A percentile compares a stretch with the other conserved stretches of the same genome.
phyloP scores from a whole-genome alignment of 2,329 filamentous ascomycete species.

The Corniculantispora saksenae region DNA sequence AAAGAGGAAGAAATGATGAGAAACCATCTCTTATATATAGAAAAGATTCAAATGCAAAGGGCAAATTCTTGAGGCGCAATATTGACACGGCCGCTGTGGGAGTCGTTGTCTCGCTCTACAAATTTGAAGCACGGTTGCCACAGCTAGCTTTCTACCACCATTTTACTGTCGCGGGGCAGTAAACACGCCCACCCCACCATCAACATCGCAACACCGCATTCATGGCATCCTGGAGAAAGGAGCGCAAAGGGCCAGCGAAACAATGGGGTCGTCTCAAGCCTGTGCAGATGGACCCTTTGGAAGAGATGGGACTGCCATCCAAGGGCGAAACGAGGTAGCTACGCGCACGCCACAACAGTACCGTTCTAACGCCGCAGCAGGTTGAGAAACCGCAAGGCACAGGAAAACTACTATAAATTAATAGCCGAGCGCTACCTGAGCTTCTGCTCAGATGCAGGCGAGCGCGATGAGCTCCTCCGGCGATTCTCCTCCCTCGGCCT shows the following conservation, averaged over 20 bases:
- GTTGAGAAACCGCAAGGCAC: conserved; percentile 71
- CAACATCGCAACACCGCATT: background rate
- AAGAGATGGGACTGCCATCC: conserved; percentile 80
- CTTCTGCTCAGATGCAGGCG: conserved; percentile 76
- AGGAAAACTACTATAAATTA: conserved; percentile 83
- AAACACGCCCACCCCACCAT: background rate
- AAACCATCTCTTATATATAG: no score
- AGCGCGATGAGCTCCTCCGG: conserved; percentile 70
- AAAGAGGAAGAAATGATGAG: no score
- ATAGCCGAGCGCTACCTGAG: conserved; percentile 88
- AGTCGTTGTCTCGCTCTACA: no score
- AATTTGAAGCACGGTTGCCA: no score
- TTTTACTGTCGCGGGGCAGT: background rate
- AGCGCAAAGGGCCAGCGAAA: conserved; percentile 44
- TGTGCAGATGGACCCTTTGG: conserved; percentile 72
- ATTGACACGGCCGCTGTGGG: no score
- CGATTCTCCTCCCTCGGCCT: conserved; percentile 67
- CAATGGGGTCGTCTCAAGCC: conserved; percentile 74
- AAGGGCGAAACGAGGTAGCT: conserved; percentile 83
- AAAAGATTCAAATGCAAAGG: no score
- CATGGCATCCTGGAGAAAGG: conserved; percentile 30
- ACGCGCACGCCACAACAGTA: conserved; percentile 12
- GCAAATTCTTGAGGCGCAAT: no score
- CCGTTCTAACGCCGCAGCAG: conserved; percentile 40
- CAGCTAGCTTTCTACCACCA: no score